Evolutionary conservation across 768 basidiomycete genomes (phyloP).

Genomic region (Lactifluus piperatus): DNA sequence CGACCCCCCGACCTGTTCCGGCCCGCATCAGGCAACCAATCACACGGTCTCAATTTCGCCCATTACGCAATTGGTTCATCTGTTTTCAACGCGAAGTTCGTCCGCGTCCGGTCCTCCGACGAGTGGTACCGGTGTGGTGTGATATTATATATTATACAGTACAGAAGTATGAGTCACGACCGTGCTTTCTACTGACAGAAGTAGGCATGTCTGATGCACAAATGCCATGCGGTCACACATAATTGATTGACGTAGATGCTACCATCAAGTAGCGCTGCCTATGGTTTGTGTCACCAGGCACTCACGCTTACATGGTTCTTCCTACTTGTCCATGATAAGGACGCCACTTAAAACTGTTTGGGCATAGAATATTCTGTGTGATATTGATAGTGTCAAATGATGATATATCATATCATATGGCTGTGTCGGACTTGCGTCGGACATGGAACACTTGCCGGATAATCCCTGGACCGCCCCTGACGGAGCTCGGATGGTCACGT

Average conservation of each 20-base stretch:
- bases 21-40: slow-evolving; percentile 12
- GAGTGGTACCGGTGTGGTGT: too few relatives aligned
- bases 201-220: too few relatives aligned
- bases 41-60: neutral
- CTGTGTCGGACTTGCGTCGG: neutral
- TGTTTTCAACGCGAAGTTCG: neutral
- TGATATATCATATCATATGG: too few relatives aligned
- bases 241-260: too few relatives aligned
- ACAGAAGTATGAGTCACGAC: too few relatives aligned
- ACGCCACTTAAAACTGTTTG: neutral
- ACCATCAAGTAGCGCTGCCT: too few relatives aligned
- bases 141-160: too few relatives aligned
- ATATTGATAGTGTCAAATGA: too few relatives aligned
- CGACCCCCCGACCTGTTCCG: slow-evolving; percentile 4
- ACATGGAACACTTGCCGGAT: neutral
- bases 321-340: neutral
- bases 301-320: neutral
- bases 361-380: too few relatives aligned
- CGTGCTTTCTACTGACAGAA: too few relatives aligned
- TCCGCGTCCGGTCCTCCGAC: neutral
- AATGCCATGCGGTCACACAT: too few relatives aligned
- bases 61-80: neutral
- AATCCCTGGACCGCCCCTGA: neutral
- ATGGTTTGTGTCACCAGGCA: neutral
- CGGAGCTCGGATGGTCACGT: neutral